Evolutionary conservation across 345 rosid species (phyloP), one percentile per base, ranked within the genome.

Genomic region (Lenwebbia sp.): DNA sequence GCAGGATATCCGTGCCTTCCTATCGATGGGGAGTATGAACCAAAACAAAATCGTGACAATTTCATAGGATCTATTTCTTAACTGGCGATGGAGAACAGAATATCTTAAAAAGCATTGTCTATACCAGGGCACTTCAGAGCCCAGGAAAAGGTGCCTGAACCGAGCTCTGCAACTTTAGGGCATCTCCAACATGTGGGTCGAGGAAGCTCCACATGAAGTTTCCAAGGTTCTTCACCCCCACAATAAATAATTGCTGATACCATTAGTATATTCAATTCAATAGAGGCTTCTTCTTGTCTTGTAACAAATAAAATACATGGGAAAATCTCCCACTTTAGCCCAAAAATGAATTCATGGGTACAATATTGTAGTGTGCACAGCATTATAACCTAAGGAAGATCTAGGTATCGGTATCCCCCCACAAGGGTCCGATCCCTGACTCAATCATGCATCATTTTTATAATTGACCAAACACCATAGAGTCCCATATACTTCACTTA

Each of bases 281-380:
- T 13, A 70, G 47, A 86, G 85, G 84, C 91, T 86, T 87, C 91
- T 86, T 87, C 84, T 30, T 88, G 53, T 50, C 54, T 41, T 78
- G 76, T 86, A 84, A 76, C 26, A 54, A 13, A 14, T 10, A 40
- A 52, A 84, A 56, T 53, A 33, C 41, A 30, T 23, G 65, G 65
- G 62, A 54, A 83, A 83, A 90, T 89, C 91, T 88, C 84, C 90
- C 90, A 85, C 88, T 82, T 84, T 78, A 84, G 81, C 47, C 82
- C 83, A 82, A 85, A 56, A 85, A 85, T 82, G 89, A 85, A 87
- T 87, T 88, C 86, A 52, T 84, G 82, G 87, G 76, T 28, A 54
- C 70, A 88, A 28, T 78, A 70, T 70, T 70, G 10, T 37, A 33
- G 81, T 37, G 81, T 5, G 74, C 33, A 65, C 81, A 84, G 74